Evolutionary conservation across 208 protist species (phyloP), one percentile per base, ranked within the genome.

Genomic region (Novymonas esmeraldas): DNA sequence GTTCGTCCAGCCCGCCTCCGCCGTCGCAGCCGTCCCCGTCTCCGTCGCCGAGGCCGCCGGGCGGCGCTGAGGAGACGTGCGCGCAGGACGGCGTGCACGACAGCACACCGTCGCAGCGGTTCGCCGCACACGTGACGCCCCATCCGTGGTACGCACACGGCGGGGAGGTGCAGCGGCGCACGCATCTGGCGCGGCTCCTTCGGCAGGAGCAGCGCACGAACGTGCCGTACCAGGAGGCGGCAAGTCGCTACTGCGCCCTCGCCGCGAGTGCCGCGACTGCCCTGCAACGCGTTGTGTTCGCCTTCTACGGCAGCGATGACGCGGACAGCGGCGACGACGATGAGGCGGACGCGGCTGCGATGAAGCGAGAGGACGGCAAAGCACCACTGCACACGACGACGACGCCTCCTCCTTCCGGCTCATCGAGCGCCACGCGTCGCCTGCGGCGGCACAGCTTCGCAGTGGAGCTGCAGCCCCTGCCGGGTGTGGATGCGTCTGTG

Each of bases 201-300:
- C 38, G 22, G 26, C 42, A 54, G 31, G 83, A 89, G 44, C 41
- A 56, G 20, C 50, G 39, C 6, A 72, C 68, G 18, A 89, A 89
- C 66, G 74, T 89, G 18, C 76, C 76, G 14, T 83, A 85, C 60
- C 76, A 81, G 38, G 49, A 67, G 16, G 76, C 69, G 4, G 76
- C 59, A 9, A 28, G 49, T 10, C 45, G 29, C 29, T 81, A 81
- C 56, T 39, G 76, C 28, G 41, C 34, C 14, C 4, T 67, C 22
- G 51, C 60, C 7, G 60, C 66, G 39, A 70, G 50, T 14, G 73
- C 79, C 2, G 50, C 72, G 0, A 28, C 75, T 55, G 58, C 69
- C 3, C 58, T 85, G 31, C 79, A 76, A 46, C 76, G 75, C 41
- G 63, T 75, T n/a, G 68, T 69, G 2, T 78, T 20, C 31, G 50